Evolutionary conservation across 139 green algal genomes (phyloP).

Genomic region (Dunaliella sp.): DNA sequence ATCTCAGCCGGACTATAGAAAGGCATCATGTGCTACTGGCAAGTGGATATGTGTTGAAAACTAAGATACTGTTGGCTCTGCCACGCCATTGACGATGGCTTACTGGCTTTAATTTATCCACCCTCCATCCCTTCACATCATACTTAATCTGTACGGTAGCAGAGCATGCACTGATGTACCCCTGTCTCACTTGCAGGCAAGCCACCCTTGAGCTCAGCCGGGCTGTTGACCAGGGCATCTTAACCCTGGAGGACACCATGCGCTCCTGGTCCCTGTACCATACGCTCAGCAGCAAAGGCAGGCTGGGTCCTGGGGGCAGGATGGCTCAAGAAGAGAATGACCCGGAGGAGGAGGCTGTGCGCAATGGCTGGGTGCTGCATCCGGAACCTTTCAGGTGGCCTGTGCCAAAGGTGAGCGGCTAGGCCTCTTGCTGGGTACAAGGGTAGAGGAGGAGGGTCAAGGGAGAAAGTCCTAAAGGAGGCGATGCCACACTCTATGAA

Average conservation of each 20-base stretch:
- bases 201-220: neutral
- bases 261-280: neutral
- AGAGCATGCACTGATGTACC: no score
- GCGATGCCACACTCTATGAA: no score
- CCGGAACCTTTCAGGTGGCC: slow-evolving; percentile 56
- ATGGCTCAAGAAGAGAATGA: slow-evolving; percentile 21
- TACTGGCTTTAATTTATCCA: no score
- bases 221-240: neutral
- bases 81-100: no score
- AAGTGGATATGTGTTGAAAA: no score
- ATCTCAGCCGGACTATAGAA: no score
- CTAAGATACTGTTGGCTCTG: no score
- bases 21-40: no score
- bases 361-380: slow-evolving; percentile 53
- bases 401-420: slow-evolving; percentile 11
- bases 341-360: slow-evolving; percentile 23
- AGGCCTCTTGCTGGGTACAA: neutral
- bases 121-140: no score
- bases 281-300: neutral
- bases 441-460: no score
- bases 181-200: neutral
- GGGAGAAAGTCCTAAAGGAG: no score
- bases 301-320: neutral
- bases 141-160: no score
- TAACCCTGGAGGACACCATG: neutral